Evolutionary conservation across 176 grass and related monocot genomes (phyloP).

Genomic region (Puya raimondii): DNA sequence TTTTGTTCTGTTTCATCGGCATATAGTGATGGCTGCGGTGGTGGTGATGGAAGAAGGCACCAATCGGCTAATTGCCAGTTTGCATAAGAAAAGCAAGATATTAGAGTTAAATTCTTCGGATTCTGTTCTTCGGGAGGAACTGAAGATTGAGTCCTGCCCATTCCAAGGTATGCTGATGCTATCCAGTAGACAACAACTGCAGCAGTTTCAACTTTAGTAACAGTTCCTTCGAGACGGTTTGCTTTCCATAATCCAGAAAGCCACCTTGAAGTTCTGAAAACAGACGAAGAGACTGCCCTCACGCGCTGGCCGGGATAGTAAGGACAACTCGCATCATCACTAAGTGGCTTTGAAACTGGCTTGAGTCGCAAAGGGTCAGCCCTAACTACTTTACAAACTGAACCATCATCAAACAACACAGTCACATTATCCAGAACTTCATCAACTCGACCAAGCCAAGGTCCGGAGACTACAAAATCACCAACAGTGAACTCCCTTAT

Average conservation of each 20-base stretch:
- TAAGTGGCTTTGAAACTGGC: conserved; percentile 37
- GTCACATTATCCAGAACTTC: conserved; percentile 66
- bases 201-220: conserved; percentile 60
- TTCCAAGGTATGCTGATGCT: conserved; percentile 51
- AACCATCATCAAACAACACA: conserved; percentile 55
- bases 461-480: conserved; percentile 67
- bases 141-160: conserved; percentile 36
- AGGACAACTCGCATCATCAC: conserved; percentile 63
- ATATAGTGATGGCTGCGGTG: conserved; percentile 18
- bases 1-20: conserved; percentile 23
- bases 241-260: conserved; percentile 61
- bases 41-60: conserved; percentile 53
- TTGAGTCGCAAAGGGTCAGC: conserved; percentile 54
- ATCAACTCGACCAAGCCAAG: conserved; percentile 85
- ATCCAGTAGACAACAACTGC: conserved; percentile 81
- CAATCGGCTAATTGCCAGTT: conserved; percentile 97
- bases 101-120: conserved; percentile 56
- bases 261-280: conserved; percentile 59
- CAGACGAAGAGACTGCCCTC: conserved; percentile 31
- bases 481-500: conserved; percentile 64
- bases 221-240: conserved; percentile 49
- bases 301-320: conserved; percentile 78
- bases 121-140: conserved; percentile 53
- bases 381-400: conserved; percentile 69
- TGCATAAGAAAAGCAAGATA: conserved; percentile 69